Conservation (phyloP, 108 stramenopile genomes). For the Cylindrotheca fusiformis region DNA sequence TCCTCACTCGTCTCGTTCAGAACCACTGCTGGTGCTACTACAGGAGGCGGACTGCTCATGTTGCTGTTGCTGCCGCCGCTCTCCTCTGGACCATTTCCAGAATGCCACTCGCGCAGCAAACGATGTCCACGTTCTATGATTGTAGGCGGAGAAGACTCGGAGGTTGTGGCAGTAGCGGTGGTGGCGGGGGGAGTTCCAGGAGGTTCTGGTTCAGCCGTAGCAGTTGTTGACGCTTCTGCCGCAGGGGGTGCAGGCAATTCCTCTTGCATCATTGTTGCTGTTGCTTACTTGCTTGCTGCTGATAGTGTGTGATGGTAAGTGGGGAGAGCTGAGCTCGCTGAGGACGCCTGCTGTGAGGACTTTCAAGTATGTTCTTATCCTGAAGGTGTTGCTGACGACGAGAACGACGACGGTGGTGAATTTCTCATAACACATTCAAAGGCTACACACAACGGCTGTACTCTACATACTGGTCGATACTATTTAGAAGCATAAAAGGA, state of each 20-base stretch:
- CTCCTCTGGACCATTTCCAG: neutral
- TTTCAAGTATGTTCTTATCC: no score
- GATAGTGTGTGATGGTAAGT: no score
- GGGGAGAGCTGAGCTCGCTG: no score
- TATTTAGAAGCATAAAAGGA: no score
- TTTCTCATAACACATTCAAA: no score
- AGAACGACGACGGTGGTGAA: no score
- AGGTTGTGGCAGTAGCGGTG: neutral
- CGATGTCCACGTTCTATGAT: neutral
- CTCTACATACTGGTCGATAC: no score
- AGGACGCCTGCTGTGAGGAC: no score
- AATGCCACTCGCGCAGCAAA: neutral
- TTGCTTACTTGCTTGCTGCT: no score
- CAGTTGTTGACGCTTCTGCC: neutral
- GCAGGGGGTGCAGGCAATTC: neutral
- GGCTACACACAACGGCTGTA: no score
- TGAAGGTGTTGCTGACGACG: no score
- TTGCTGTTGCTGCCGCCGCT: neutral
- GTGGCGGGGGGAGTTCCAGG: neutral
- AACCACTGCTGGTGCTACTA: slow-evolving; percentile 18
- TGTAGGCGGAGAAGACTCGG: neutral
- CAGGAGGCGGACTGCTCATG: neutral
- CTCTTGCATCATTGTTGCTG: neutral
- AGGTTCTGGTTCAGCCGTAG: neutral
- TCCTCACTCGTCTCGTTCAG: slow-evolving; percentile 20